phyloP scores from a whole-genome alignment of 768 basidiomycete genomes.

The Rhodotorula babjevae region DNA sequence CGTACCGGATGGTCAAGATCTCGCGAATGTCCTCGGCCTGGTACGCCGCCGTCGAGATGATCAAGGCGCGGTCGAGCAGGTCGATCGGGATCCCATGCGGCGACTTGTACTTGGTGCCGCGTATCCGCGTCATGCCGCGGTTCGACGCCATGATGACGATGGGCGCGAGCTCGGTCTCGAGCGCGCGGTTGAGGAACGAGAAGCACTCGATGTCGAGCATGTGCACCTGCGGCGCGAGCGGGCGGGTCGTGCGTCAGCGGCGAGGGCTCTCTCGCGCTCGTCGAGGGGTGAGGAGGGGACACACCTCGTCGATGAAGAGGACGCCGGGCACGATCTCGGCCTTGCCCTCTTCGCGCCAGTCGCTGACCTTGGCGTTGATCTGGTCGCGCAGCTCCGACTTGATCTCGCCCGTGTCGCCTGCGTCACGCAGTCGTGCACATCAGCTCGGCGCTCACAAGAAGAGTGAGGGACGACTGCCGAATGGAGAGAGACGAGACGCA shows the following conservation, averaged over 20 bases:
- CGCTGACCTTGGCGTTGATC: slow-evolving; percentile 92
- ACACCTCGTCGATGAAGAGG: slow-evolving; percentile 80
- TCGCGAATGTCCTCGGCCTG: slow-evolving; percentile 74
- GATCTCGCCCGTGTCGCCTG: slow-evolving; percentile 97
- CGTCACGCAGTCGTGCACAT: slow-evolving; percentile 32
- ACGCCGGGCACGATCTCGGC: slow-evolving; percentile 96
- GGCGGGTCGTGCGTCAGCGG: background rate
- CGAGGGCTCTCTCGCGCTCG: too few relatives aligned
- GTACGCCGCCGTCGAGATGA: slow-evolving; percentile 89
- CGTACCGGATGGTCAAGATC: slow-evolving; percentile 86
- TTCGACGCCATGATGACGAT: slow-evolving; percentile 98
- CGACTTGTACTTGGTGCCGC: slow-evolving; percentile 88
- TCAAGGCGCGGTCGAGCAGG: slow-evolving; percentile 87
- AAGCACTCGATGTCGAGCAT: slow-evolving; percentile 99
- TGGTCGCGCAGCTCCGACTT: slow-evolving; percentile 93
- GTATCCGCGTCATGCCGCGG: slow-evolving; percentile 85
- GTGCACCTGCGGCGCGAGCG: slow-evolving; percentile 59
- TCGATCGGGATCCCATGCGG: slow-evolving; percentile 95
- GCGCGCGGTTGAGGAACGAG: slow-evolving; percentile 92
- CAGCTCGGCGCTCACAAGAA: too few relatives aligned
- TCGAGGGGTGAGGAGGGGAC: background rate
- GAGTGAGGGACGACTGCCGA: background rate
- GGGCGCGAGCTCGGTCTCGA: slow-evolving; percentile 88
- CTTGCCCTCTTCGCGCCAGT: slow-evolving; percentile 98
- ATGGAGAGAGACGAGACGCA: slow-evolving; percentile 15